Conservation (phyloP, 495 filamentous ascomycete genomes). For the Neurospora sp. region DNA sequence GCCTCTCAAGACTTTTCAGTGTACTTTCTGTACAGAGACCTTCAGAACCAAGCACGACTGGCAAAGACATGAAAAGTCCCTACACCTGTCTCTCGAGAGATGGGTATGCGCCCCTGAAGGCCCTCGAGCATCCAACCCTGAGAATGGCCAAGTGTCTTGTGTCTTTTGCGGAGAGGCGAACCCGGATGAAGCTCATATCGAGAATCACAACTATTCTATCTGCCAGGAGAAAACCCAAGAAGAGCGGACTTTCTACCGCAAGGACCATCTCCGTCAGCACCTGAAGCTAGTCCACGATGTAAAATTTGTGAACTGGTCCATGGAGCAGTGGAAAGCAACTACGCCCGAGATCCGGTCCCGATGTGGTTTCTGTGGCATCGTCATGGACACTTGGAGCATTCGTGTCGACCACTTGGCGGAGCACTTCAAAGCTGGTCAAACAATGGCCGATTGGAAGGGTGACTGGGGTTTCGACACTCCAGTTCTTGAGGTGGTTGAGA, state of each 20-base stretch:
- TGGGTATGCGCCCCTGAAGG: conserved; percentile 72
- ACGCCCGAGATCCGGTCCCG: conserved; percentile 52
- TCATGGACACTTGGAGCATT: conserved; percentile 51
- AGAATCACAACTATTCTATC: conserved; percentile 58
- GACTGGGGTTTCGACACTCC: conserved; percentile 60
- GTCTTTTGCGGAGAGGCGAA: conserved; percentile 54
- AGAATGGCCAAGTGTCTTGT: conserved; percentile 45
- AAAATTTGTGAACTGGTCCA: conserved; percentile 47
- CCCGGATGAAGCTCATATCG: conserved; percentile 51
- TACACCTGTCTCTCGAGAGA: conserved; percentile 66
- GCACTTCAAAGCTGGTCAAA: conserved; percentile 57
- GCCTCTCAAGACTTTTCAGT: conserved; percentile 56
- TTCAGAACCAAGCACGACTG: conserved; percentile 82
- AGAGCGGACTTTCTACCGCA: conserved; percentile 70
- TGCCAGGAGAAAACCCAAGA: conserved; percentile 53
- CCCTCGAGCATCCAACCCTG: conserved; percentile 38
- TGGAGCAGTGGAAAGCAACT: conserved; percentile 59
- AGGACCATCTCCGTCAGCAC: conserved; percentile 78
- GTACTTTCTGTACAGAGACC: conserved; percentile 73
- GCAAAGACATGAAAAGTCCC: conserved; percentile 72
- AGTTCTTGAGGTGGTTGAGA: conserved; percentile 49
- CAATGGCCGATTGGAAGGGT: conserved; percentile 63
- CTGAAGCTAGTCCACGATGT: conserved; percentile 66
- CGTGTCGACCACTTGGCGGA: conserved; percentile 55
- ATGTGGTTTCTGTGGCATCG: conserved; percentile 59